phyloP scores from a whole-genome alignment of 768 basidiomycete genomes.

The Neoboletus magnificus region DNA sequence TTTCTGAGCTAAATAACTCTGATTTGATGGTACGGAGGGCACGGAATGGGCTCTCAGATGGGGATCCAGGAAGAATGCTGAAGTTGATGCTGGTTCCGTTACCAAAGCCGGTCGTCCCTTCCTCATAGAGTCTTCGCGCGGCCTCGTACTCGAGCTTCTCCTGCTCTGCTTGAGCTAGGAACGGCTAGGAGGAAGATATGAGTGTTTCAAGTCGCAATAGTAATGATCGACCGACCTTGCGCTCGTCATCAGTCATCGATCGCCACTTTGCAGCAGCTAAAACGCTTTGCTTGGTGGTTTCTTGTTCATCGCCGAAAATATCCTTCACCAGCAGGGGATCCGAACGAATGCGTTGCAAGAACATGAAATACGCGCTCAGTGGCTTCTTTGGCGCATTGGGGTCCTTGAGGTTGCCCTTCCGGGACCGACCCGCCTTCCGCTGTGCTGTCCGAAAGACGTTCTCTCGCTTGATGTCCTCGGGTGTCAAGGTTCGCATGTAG shows the following conservation, averaged over 20 bases:
- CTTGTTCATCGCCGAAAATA: slow-evolving; percentile 86
- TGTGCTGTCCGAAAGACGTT: slow-evolving; percentile 89
- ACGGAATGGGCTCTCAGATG: slow-evolving; percentile 43
- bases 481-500: slow-evolving; percentile 86
- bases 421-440: slow-evolving; percentile 88
- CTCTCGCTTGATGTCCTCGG: slow-evolving; percentile 93
- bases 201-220: slow-evolving; percentile 8
- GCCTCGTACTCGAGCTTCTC: slow-evolving; percentile 94
- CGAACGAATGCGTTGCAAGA: slow-evolving; percentile 85
- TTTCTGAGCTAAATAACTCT: slow-evolving; percentile 63
- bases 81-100: slow-evolving; percentile 77
- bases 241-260: slow-evolving; percentile 88
- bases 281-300: slow-evolving; percentile 93
- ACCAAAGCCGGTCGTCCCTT: slow-evolving; percentile 64
- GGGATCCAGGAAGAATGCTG: slow-evolving; percentile 71
- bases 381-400: slow-evolving; percentile 97
- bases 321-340: slow-evolving; percentile 69
- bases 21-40: slow-evolving; percentile 48
- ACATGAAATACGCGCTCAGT: slow-evolving; percentile 92
- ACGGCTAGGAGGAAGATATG: slow-evolving; percentile 55
- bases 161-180: slow-evolving; percentile 88
- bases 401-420: slow-evolving; percentile 94
- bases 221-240: slow-evolving; percentile 58
- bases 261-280: slow-evolving; percentile 92
- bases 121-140: slow-evolving; percentile 83